These are phyloP conservation scores for Plasmodium fragile DNA, from an alignment of 169 alveolate species.

Conservation along the genomic window DNA sequence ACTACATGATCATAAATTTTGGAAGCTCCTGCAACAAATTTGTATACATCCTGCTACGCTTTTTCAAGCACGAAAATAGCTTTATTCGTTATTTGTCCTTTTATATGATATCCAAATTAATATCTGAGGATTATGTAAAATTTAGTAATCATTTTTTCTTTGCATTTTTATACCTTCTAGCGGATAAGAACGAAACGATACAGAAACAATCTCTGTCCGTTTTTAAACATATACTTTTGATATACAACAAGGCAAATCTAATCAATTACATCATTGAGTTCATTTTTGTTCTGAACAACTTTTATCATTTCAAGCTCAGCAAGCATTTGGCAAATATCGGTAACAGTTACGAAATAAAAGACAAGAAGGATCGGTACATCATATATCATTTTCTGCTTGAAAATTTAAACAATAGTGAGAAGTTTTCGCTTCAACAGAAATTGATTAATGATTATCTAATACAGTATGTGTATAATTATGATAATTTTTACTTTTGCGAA, in stretches of 20 bases:
- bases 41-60: constrained; percentile 41
- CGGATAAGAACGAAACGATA: constrained; percentile 57
- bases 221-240: constrained; percentile 55
- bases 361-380: constrained; percentile 31
- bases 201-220: constrained; percentile 58
- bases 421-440: constrained; percentile 58
- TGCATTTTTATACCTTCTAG: constrained; percentile 46
- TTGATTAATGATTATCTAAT: constrained; percentile 61
- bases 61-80: constrained; percentile 55
- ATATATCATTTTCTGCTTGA: constrained; percentile 27
- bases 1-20: constrained; percentile 58
- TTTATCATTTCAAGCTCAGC: constrained; percentile 28
- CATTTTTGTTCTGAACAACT: constrained; percentile 53
- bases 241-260: constrained; percentile 44
- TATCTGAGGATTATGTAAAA: constrained; percentile 60
- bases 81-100: constrained; percentile 66
- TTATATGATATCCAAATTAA: constrained; percentile 53
- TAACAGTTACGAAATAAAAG: constrained; percentile 34
- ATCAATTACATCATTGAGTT: constrained; percentile 55
- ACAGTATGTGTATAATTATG: constrained; percentile 64
- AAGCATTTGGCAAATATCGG: constrained; percentile 45
- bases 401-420: constrained; percentile 54
- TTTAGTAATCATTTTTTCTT: constrained; percentile 61
- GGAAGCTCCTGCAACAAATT: constrained; percentile 71
- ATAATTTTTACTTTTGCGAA: constrained; percentile 54